These are phyloP conservation scores for Byssoonygena ceratinophila DNA, from an alignment of 2,329 filamentous ascomycete species.

Conservation along the genomic window DNA sequence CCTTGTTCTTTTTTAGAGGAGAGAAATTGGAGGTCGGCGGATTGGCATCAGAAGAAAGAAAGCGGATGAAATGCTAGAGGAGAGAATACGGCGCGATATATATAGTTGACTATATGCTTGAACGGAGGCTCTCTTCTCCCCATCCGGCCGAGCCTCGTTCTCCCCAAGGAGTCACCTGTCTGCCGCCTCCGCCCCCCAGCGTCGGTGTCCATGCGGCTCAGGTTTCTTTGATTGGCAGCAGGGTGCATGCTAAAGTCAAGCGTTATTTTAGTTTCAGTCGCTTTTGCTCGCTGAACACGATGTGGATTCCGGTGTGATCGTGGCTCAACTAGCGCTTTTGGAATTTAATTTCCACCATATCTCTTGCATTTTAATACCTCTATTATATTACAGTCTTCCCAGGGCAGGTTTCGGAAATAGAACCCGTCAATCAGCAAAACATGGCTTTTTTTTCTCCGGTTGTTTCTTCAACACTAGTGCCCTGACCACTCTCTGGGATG, in stretches of 20 bases:
- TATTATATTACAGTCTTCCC: background rate
- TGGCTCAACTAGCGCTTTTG: background rate
- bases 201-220: conserved; percentile 4
- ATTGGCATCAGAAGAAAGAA: background rate
- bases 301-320: background rate
- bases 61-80: background rate
- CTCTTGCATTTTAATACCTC: background rate
- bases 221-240: conserved; percentile 4
- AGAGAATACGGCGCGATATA: background rate
- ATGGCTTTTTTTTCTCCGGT: no score
- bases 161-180: background rate
- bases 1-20: background rate
- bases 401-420: background rate
- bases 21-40: no score
- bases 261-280: background rate
- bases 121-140: background rate
- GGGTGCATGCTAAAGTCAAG: background rate
- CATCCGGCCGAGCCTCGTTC: background rate
- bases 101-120: background rate
- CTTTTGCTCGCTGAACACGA: background rate
- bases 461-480: no score
- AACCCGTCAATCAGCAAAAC: background rate
- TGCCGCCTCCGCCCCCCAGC: background rate
- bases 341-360: background rate
- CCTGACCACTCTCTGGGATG: no score